These are phyloP conservation scores for Penicillium sumatraense DNA, from an alignment of 2,329 filamentous ascomycete species.

Conservation along the genomic window DNA sequence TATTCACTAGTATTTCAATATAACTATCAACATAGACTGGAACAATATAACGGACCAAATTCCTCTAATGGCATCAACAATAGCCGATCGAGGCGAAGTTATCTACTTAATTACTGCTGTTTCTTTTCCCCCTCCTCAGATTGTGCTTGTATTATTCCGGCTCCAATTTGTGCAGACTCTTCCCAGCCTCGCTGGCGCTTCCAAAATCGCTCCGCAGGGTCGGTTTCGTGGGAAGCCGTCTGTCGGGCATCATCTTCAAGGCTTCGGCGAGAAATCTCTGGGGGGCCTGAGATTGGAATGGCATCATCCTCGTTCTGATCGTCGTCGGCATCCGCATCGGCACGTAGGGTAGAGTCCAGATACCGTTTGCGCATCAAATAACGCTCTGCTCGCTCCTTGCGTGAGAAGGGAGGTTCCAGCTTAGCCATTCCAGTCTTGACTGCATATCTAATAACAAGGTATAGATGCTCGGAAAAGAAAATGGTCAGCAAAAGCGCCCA, in stretches of 20 bases:
- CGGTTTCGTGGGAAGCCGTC: conserved; percentile 37
- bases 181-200: conserved; percentile 49
- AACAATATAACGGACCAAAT: too few species aligned
- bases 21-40: too few species aligned
- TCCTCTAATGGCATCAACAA: too few species aligned
- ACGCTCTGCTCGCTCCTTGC: conserved; percentile 81
- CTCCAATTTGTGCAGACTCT: conserved; percentile 46
- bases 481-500: conserved; percentile 84
- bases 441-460: conserved; percentile 74
- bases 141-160: conserved; percentile 45
- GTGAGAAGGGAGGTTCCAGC: conserved; percentile 81
- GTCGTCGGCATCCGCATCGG: conserved; percentile 27
- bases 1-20: too few species aligned
- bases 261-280: conserved; percentile 39
- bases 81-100: neutral
- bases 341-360: conserved; percentile 56
- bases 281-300: neutral
- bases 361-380: conserved; percentile 80
- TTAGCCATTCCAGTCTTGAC: conserved; percentile 76
- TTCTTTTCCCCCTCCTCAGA: conserved; percentile 37
- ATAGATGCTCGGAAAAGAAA: conserved; percentile 86
- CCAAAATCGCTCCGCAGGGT: conserved; percentile 48
- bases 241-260: conserved; percentile 50
- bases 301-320: conserved; percentile 21
- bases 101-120: conserved; percentile 29